Base-by-base conservation (phyloP, 1,284 basidiomycete species). In the Fomitopsis betulina region DNA sequence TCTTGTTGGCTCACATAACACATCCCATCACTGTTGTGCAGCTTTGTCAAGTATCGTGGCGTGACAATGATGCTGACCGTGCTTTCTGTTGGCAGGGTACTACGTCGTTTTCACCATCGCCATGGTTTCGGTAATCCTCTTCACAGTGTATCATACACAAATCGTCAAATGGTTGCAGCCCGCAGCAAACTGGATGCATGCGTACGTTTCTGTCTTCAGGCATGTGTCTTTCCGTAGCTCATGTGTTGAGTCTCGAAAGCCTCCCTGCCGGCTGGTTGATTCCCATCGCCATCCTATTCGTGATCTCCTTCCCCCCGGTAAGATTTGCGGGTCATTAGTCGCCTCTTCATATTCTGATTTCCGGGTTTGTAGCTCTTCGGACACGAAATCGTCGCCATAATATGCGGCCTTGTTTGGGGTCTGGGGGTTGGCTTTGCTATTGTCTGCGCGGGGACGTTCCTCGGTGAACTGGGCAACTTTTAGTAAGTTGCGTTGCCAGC, bases 331-430 rank as follows among this genome's bases (percentile, higher is more conserved):
- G 7, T 17, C 42, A 21, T 15, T 23, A n/a, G 17, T 33, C 5
- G 43, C n/a, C 30, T 5, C 5, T 6, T 5, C 23, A n/a, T 17
- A 4, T 25, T 25, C 21, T 17, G 35, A 13, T 56, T 55, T 4
- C 64, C 64, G 54, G 60, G 67, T 5, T 60, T 17, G 0, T 64
- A 84, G 82, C 76, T 91, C 12, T 91, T 91, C 63, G 89, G 89
- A 5, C 87, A 90, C 62, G 89, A 92, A 74, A 87, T 91, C 61
- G 80, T 92, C 27, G 85, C 83, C 7, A 79, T 92, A 39, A 73
- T 92, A 9, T 87, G 85, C 65, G 89, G 89, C n/a, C 71, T 91
- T n/a, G 86, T 91, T 1, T 89, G 86, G 86, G 87, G 87, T 6
- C 72, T 89, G 2, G 81, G 86, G 76, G 65, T 79, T 21, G 86